Base-by-base conservation (phyloP, 371 early-diverging fungal species). In the Parasitella parasitica region DNA sequence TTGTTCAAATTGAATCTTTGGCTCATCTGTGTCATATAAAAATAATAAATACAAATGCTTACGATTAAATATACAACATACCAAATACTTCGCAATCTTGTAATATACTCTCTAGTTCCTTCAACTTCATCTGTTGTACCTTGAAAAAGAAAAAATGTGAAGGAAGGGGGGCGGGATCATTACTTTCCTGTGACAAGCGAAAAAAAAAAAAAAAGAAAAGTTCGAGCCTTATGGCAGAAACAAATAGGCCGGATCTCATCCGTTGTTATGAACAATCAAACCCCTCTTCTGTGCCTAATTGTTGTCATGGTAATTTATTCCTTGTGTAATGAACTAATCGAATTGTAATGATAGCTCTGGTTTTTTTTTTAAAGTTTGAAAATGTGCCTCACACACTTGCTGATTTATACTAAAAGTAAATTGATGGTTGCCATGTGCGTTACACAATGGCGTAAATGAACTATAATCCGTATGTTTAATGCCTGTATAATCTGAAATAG, bases 1-100 rank as follows among this genome's bases (percentile, higher is more conserved):
- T 67, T 94, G 94, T 69, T 94, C 94, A 58, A 85, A 83, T 38
- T 90, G 86, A 56, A 90, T 82, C 74, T 93, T 94, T 49, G 94
- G 94, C 27, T 86, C 76, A 30, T 81, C 83, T 83, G 54, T 12
- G 36, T 32, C 11, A n/a, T 35, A 26, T 30, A 32, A 20, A 28
- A 37, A 22, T 5, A 49, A 32, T 39, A 13, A 41, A 43, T 26
- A 24, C 9, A 18, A 6, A 18, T 55, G 16, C 4, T 9, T 8
- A 1, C 9, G 15, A 12, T 15, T 15, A 41, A n/a, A 22, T 15
- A 12, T 16, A 20, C 3, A n/a, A 26, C 35, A 9, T 74, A 83
- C 84, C 73, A 71, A 94, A 94, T 32, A 83, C 86, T 13, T 81
- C 82, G 26, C 91, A 89, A 57, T 89, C 86, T 73, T 88, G 88